Evolutionary conservation across 1,139 yeast species (phyloP), one percentile per base, ranked within the genome.

Genomic region (Geotrichum carabidarum): DNA sequence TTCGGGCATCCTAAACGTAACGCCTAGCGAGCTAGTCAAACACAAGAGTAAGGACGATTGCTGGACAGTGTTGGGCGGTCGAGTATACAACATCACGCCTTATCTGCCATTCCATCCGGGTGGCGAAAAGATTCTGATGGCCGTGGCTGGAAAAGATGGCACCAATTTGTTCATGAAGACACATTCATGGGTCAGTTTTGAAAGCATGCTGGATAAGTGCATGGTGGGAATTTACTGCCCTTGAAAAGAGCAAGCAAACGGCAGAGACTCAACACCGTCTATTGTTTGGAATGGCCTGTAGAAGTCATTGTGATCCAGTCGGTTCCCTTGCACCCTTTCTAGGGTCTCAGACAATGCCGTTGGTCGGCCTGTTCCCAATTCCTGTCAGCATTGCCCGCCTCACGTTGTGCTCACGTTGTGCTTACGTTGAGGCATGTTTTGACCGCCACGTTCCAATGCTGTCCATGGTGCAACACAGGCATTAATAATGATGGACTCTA

Each of bases 51-150:
- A 59, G 18, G 78, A 79, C 0, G 96, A 93, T 65, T 87, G 88
- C 58, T 93, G 99, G 99, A 86, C 94, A 5, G 81, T 82, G 44
- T 76, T 93, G 12, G 81, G 81, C 51, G 91, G 93, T 0, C 84
- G 81, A 63, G 95, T 93, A 1, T 93, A 86, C 71, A 88, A 91
- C 65, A 76, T 93, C 34, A 83, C 96, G 0, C 83, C 87, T 8
- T 93, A 93, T 68, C 69, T 93, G 36, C 75, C 81, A 55, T 93
- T 84, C 68, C 99, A 93, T 63, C 99, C 99, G 0, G 99, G 99
- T 27, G 99, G 99, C 1, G 83, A 77, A 1, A 82, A 80, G 6
- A 90, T 90, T 64, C 72, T 93, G 46, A 75, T 87, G 81, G 80
- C 82, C 56, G 81, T 87, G 63, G 95, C 95, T 0, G 97, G 97